Evolutionary conservation across 306 rosid species (phyloP).

Genomic region (Cicer cuneatum): DNA sequence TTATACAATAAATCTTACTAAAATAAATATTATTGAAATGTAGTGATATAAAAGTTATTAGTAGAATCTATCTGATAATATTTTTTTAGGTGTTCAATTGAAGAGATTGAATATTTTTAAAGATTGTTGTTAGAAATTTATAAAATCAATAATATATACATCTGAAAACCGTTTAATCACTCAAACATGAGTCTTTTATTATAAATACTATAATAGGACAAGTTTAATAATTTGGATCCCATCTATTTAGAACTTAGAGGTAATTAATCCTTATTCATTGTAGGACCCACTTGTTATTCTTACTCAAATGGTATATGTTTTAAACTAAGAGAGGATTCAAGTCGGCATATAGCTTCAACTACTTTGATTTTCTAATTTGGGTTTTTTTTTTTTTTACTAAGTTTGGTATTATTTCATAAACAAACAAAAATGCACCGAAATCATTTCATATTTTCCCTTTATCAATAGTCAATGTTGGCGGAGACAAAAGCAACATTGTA

Average conservation of each 20-base stretch:
- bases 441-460: background rate
- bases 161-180: no score
- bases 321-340: background rate
- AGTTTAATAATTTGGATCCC: background rate
- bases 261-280: background rate
- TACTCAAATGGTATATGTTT: background rate
- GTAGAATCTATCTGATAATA: no score
- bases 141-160: no score
- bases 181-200: no score
- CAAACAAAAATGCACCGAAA: constrained; percentile 1
- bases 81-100: no score
- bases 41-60: no score
- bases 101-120: no score
- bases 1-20: no score
- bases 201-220: no score
- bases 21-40: no score
- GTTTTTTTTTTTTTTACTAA: no score
- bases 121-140: background rate
- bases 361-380: background rate
- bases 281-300: background rate
- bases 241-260: background rate
- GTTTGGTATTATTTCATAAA: background rate
- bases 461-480: constrained; percentile 33
- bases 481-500: constrained; percentile 6
- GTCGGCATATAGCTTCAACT: background rate